Conservation (phyloP, 805 yeast species). For the Ascoidea asiatica region DNA sequence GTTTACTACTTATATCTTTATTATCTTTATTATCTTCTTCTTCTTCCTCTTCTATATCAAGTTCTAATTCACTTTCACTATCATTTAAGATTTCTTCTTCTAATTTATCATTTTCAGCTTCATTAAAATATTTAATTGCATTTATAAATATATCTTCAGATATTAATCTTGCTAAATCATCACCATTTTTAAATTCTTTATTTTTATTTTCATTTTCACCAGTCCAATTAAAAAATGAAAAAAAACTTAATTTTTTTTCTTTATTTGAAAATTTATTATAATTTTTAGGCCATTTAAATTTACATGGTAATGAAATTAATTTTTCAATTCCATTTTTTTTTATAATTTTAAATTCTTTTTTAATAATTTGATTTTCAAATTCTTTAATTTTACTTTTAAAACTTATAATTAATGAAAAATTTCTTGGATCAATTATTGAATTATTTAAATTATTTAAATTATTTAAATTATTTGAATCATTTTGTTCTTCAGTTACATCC, state of each 20-base stretch:
- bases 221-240: constrained; percentile 81
- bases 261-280: constrained; percentile 34
- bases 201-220: constrained; percentile 32
- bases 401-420: constrained; percentile 46
- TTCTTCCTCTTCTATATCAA: too few species aligned
- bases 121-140: constrained; percentile 71
- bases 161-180: constrained; percentile 57
- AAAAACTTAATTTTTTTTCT: constrained; percentile 56
- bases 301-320: constrained; percentile 38
- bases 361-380: constrained; percentile 42
- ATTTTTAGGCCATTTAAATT: constrained; percentile 57
- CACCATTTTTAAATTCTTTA: constrained; percentile 69
- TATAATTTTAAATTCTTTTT: constrained; percentile 41
- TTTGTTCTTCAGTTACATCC: constrained; percentile 22
- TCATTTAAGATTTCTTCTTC: constrained; percentile 43
- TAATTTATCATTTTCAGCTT: constrained; percentile 50
- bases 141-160: constrained; percentile 75
- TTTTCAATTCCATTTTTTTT: constrained; percentile 12
- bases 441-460: background rate
- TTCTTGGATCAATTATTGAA: constrained; percentile 25
- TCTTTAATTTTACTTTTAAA: constrained; percentile 35
- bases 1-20: too few species aligned
- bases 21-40: too few species aligned
- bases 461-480: constrained; percentile 13
- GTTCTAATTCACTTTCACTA: constrained; percentile 41